These are phyloP conservation scores for Syncephalastrum sp. DNA, from an alignment of 371 early-diverging fungal genomes.

Conservation along the genomic window DNA sequence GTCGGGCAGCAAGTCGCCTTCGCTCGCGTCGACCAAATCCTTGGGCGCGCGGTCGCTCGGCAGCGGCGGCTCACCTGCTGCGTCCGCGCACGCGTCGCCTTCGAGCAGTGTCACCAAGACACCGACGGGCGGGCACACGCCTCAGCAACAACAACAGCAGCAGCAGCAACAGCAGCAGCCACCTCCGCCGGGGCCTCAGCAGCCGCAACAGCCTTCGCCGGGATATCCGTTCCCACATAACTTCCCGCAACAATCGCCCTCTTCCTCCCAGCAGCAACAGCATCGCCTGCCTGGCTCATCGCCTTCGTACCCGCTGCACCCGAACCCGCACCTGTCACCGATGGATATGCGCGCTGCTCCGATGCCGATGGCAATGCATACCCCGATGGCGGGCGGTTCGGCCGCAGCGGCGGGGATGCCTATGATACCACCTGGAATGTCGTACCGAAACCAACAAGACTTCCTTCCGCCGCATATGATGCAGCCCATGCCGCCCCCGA, in stretches of 20 bases:
- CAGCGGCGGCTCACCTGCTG: constrained; percentile 12
- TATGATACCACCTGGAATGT: constrained; percentile 14
- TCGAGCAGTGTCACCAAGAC: constrained; percentile 11
- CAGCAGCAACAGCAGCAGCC: constrained; percentile 13
- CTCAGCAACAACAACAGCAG: constrained; percentile 12
- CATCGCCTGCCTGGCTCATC: no score
- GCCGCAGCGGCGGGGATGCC: constrained; percentile 11
- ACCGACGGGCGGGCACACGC: not conserved
- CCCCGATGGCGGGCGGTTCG: no score
- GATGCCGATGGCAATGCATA: no score
- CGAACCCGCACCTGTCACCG: no score
- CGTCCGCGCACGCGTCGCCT: constrained; percentile 19
- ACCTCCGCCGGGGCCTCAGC: constrained; percentile 2
- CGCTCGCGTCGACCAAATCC: constrained; percentile 26
- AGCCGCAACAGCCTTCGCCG: constrained; percentile 16
- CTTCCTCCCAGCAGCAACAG: no score
- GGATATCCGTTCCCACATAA: constrained; percentile 7
- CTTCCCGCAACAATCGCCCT: no score
- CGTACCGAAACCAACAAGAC: constrained; percentile 16
- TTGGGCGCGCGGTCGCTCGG: constrained; percentile 1
- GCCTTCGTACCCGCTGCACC: no score
- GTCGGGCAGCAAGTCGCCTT: constrained; percentile 37
- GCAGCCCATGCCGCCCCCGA: constrained; percentile 34
- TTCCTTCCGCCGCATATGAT: constrained; percentile 34
- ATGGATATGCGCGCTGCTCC: no score